Conservation (phyloP, 306 rosid species). For the Glycine soja region DNA sequence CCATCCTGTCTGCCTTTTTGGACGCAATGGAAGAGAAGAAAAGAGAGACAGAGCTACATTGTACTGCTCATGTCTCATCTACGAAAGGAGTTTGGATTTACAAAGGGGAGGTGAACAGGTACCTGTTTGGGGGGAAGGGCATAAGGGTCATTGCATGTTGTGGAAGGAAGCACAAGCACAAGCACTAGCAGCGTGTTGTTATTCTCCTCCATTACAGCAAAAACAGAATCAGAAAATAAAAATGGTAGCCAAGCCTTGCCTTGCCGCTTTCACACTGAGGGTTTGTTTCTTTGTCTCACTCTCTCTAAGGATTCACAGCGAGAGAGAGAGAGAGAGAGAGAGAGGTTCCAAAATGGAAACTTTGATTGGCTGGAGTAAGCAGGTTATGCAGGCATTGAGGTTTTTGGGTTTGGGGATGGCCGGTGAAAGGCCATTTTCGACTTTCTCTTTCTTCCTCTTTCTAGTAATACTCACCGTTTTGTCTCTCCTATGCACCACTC, state of each 20-base stretch:
- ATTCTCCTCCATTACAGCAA: conserved; percentile 49
- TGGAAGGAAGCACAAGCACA: not conserved
- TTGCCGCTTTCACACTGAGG: conserved; percentile 34
- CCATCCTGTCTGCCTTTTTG: conserved; percentile 77
- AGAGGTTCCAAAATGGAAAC: conserved; percentile 42
- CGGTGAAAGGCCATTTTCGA: conserved; percentile 83
- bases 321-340: conserved; percentile 34
- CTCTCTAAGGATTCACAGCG: conserved; percentile 28
- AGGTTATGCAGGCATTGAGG: conserved; percentile 52
- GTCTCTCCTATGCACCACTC: conserved; percentile 46
- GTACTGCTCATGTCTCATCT: conserved; percentile 54
- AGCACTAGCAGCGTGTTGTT: conserved; percentile 26
- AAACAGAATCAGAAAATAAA: conserved; percentile 38
- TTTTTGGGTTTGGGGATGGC: conserved; percentile 64
- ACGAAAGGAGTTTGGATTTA: conserved; percentile 65
- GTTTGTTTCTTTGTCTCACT: conserved; percentile 27
- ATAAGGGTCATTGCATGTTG: conserved; percentile 53
- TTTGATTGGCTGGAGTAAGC: conserved; percentile 57
- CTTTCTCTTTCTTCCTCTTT: conserved; percentile 62
- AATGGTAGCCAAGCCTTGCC: conserved; percentile 47
- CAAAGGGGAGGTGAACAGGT: conserved; percentile 54
- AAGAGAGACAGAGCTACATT: conserved; percentile 72
- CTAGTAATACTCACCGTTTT: conserved; percentile 57
- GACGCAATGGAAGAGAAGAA: conserved; percentile 62
- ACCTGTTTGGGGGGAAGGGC: conserved; percentile 59